Evolutionary conservation across 331 rosid genomes (phyloP), one percentile per base, ranked within the genome.

Genomic region (Quercus tomentella): DNA sequence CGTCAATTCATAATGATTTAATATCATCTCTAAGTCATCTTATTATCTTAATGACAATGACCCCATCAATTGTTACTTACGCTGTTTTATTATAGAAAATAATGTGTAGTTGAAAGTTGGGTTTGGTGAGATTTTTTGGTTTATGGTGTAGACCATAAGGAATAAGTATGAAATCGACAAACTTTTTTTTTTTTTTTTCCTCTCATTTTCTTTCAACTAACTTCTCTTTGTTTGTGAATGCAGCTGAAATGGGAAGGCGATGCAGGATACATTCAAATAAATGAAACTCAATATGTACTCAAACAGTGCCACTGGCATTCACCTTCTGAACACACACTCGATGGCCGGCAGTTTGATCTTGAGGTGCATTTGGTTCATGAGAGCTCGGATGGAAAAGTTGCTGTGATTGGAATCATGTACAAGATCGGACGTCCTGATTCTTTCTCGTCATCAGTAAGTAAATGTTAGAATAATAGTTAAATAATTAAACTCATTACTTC

Each of bases 231-330:
- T 56, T 37, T 73, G 57, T 74, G 6, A 23, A 23, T 63, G 82
- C 77, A 92, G 97, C 21, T 92, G 78, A 75, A 55, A 28, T 91
- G 90, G 87, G 68, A 15, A 7, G 72, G 11, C 1, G 82, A 66
- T 6, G 86, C 89, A 26, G 89, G 97, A 76, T 66, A 45, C 61
- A 70, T 94, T 15, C 76, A 58, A 74, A 78, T 91, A 4, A 89
- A 94, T 25, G 90, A 76, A 76, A 92, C 85, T 41, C 57, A 16
- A 3, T 94, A 88, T 74, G 25, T 7, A 10, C 90, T 94, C 6
- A 56, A 26, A 55, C 93, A 91, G 26, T 63, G 62, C 30, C 98
- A 94, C 77, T 94, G 98, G 98, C 98, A 94, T 80, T 76, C 91
- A 56, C 91, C 92, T 61, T 89, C 97, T 5, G 92, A 93, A 79